Evolutionary conservation across 1,284 basidiomycete genomes (phyloP), one percentile per base, ranked within the genome.

Genomic region (Boletus smithii): DNA sequence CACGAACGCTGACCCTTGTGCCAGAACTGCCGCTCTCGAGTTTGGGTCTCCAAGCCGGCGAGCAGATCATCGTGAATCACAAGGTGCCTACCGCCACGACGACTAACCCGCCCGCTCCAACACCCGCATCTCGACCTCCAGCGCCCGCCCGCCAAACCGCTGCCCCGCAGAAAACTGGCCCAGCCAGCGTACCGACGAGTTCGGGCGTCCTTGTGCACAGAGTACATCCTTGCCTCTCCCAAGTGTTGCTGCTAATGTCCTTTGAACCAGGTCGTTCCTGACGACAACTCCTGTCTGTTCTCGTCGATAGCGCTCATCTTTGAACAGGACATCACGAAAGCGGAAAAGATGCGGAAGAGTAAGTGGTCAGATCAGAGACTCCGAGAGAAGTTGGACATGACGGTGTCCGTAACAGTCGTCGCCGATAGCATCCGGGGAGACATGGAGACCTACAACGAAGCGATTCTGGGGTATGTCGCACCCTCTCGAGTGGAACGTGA

Each of bases 251-350:
- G 2, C 30, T 37, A 5, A 63, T 16, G 10, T 14, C 27, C 16
- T 51, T 56, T 36, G 55, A 38, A 40, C n/a, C 53, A 91, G 80
- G 75, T 92, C 46, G 90, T 95, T 8, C 92, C 91, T 11, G 92
- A 95, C 61, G 91, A 95, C 68, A 97, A 95, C 58, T 90, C 91
- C 4, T 97, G 94, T 67, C 72, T 97, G 30, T 97, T 97, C 70
- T 88, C 86, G 5, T 84, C 91, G 2, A 73, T 92, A 29, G 89
- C 87, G 5, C 73, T 95, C 34, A 74, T 95, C 4, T 91, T 97
- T 58, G 83, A 88, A 62, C 91, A 93, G 56, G 81, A 81, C 42
- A 85, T 88, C 13, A 64, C 73, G 17, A 84, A 85, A 45, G 83
- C 86, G 7, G 70, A 70, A 31, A 68, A 73, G 49, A 79, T 91